phyloP scores from a whole-genome alignment of 2,329 filamentous ascomycete genomes.

The Neurospora crassa region DNA sequence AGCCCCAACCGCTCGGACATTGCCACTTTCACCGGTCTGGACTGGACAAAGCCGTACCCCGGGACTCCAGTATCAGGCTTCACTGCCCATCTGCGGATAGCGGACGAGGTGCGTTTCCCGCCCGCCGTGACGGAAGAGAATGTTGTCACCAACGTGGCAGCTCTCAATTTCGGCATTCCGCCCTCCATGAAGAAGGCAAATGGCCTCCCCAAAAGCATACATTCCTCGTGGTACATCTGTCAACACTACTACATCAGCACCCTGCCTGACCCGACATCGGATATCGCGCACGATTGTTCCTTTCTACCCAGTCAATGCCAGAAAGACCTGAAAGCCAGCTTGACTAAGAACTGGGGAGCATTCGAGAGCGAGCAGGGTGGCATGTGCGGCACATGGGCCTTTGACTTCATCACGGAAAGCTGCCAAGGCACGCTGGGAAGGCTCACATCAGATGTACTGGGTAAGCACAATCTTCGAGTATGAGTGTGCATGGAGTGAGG shows the following conservation, averaged over 20 bases:
- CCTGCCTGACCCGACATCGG: background rate
- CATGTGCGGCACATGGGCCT: background rate
- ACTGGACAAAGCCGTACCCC: constrained; percentile 1
- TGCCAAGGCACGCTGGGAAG: background rate
- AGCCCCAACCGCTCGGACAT: background rate
- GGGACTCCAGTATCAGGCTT: background rate
- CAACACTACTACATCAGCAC: background rate
- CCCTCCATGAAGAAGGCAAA: background rate
- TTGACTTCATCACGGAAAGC: background rate
- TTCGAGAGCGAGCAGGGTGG: background rate
- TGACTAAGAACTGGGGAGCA: background rate
- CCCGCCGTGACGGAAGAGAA: background rate
- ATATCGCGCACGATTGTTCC: background rate
- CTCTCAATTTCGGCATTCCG: background rate
- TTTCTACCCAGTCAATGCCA: background rate
- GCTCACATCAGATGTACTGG: background rate
- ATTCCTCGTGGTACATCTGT: background rate
- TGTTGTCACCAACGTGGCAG: background rate
- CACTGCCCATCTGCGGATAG: background rate
- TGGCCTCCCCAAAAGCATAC: background rate
- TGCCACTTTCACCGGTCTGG: background rate
- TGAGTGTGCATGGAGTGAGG: background rate
- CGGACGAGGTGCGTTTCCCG: background rate
- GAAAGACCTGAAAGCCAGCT: background rate
- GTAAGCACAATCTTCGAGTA: background rate